Base-by-base conservation (phyloP, 306 rosid species). In the Astragalus glycyphyllos region DNA sequence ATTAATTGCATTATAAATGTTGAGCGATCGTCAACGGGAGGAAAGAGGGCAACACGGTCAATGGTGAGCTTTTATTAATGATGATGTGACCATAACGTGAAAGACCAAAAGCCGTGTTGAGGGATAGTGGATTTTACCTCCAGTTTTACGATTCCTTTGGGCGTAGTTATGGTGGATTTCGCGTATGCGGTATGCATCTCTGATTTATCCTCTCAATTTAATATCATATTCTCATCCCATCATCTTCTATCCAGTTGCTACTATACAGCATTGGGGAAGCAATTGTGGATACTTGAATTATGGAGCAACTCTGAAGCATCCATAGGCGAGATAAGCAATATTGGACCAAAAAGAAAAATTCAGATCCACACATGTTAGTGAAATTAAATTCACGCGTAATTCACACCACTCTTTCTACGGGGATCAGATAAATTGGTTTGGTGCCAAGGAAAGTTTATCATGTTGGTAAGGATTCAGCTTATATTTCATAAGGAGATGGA, bases 301-400 rank as follows among this genome's bases (percentile, higher is more conserved):
- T 15, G 29, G 59, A 13, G 34, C 58, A 42, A 35, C 7, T 2
- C 6, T 13, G 53, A 35, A 47, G 20, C 17, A 16, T n/a, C 23
- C 32, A 13, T 61, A 38, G 61, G 61, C 77, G 4, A 48, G 53
- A 15, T 42, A 20, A 11, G 31, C 45, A 45, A 59, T 49, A 5
- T 6, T 58, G 49, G 4, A 26, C 40, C 35, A 20, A 46, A 58
- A 37, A 37, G 0, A 4, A 8, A 45, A 7, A 7, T 51, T 11
- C 7, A 41, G 16, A 41, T 26, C 31, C 72, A 54, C 77, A 23
- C 46, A 54, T 14, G 42, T 42, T 54, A 29, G 64, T 34, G 40
- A 53, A 63, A 64, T 74, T 74, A 5, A 74, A 74, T 64, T 63
- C 78, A 9, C 11, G n/a, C 23, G 64, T 5, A 74, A 74, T 64